phyloP scores from a whole-genome alignment of 2,329 filamentous ascomycete species.

The Colletotrichum sp. region DNA sequence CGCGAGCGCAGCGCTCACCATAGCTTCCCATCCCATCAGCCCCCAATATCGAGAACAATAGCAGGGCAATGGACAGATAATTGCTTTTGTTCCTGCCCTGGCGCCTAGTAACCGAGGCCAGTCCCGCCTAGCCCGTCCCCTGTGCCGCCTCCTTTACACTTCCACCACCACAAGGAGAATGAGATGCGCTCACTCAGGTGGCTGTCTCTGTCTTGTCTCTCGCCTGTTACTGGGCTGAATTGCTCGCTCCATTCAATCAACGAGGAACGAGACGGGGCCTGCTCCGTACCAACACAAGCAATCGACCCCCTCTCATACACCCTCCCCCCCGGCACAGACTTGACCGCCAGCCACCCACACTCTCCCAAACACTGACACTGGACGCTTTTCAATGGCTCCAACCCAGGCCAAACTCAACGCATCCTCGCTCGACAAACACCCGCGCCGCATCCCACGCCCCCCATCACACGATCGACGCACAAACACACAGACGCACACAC shows the following conservation, averaged over 20 bases:
- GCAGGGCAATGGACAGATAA: not conserved
- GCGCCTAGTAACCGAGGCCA: not conserved
- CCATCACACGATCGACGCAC: conserved; percentile 20
- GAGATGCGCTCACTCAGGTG: not conserved
- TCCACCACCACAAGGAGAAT: not conserved
- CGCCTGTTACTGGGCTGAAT: not conserved
- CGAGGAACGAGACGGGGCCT: not conserved
- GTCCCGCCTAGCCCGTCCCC: not conserved
- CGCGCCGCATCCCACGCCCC: conserved; percentile 7
- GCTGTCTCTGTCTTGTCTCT: not conserved
- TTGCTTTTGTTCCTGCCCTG: not conserved
- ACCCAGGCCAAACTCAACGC: not conserved
- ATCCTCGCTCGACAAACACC: conserved; percentile 7
- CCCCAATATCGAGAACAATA: not conserved
- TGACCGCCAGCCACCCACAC: not conserved
- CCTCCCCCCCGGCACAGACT: not conserved
- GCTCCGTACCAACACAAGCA: not conserved
- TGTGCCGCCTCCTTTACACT: not conserved
- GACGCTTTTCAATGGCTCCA: not conserved
- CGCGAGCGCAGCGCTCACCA: not conserved
- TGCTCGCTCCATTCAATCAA: not conserved
- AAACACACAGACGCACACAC: conserved; percentile 19
- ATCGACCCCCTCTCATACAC: not conserved
- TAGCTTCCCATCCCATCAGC: not conserved
- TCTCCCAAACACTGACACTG: not conserved